Percentiles rank a stretch among this genome's conserved stretches.
phyloP scores from a whole-genome alignment of 2,329 filamentous ascomycete genomes.

The Colletotrichum truncatum region DNA sequence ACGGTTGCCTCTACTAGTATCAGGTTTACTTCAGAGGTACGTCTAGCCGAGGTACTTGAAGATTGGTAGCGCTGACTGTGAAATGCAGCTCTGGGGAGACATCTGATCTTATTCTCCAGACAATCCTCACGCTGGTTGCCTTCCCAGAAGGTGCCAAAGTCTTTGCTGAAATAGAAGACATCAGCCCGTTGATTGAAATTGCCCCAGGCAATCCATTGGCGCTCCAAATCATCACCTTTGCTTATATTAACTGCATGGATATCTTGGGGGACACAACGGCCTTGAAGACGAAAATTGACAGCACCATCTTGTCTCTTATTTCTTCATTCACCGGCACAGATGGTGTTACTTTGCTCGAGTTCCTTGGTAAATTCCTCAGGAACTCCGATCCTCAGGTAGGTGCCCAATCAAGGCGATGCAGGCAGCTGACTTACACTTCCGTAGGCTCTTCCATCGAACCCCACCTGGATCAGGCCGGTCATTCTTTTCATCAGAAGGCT shows the following conservation, averaged over 20 bases:
- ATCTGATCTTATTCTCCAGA: conserved; percentile 61
- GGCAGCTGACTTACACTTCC: conserved; percentile 26
- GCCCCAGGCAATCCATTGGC: conserved; percentile 62
- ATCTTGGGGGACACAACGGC: conserved; percentile 38
- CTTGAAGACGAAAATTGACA: conserved; percentile 53
- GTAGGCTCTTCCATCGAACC: conserved; percentile 58
- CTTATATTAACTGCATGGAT: conserved; percentile 63
- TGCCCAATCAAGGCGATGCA: conserved; percentile 16
- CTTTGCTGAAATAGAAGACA: conserved; percentile 59
- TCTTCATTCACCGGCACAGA: conserved; percentile 67
- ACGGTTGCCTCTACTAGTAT: conserved; percentile 63
- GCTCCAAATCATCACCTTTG: conserved; percentile 63
- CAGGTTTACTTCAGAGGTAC: conserved; percentile 63
- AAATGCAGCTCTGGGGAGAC: conserved; percentile 59
- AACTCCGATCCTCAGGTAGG: conserved; percentile 58
- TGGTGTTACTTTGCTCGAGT: conserved; percentile 66
- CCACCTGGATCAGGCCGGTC: conserved; percentile 62
- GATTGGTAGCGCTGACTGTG: not conserved
- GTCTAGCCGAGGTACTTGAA: not conserved
- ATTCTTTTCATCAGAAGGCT: conserved; percentile 60
- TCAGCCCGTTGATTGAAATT: conserved; percentile 65
- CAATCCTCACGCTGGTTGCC: conserved; percentile 65
- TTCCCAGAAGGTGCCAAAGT: conserved; percentile 57
- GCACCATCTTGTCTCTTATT: conserved; percentile 56
- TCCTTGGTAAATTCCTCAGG: conserved; percentile 62